Base-by-base conservation (phyloP, 495 filamentous ascomycete species). In the Lepidopterella palustris region DNA sequence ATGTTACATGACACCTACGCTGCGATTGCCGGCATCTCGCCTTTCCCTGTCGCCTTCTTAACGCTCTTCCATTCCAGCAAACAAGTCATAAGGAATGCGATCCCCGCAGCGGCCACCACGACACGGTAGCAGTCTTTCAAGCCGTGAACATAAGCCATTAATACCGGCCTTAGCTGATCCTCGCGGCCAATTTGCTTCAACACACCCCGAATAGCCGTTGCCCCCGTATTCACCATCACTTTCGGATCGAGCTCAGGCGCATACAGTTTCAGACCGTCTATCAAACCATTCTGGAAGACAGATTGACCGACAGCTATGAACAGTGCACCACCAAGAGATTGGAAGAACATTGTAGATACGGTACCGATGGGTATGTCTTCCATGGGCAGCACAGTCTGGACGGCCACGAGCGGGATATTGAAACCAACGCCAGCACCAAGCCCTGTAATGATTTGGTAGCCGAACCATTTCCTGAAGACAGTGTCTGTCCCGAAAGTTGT, bases 221-320 rank as follows among this genome's bases (percentile, higher is more conserved):
- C 52, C 15, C 52, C 52, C 15, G 52, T 54, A 54, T 54, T 54
- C 18, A 24, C 26, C 28, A 54, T 54, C 25, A 54, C 11, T 23
- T 40, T 32, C 32, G 52, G 28, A 28, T 28, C 25, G 24, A 54
- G 28, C 5, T 21, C 28, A 11, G 28, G 20, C 20, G 32, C 52
- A 15, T 69, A 92, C 9, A 20, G 0, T 87, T 0, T 80, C 83
- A 0, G 86, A 85, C 52, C 52, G n/a, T 20, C 6, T 4, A 54
- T 54, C 11, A 54, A 40, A 13, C 32, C 32, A 27, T 54, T 54
- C 28, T 40, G 28, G 52, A 54, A 40, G 24, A 54, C 32, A 23
- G 28, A 35, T 24, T 54, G 52, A 18, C 11, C 52, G 18, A 54
- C 52, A 2, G 52, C 28, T 24, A 54, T 54, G 25, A 54, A 54